Percentiles rank a stretch among this genome's conserved stretches.
phyloP scores from a whole-genome alignment of 2,329 filamentous ascomycete species.

The Leptographium radiaticola region DNA sequence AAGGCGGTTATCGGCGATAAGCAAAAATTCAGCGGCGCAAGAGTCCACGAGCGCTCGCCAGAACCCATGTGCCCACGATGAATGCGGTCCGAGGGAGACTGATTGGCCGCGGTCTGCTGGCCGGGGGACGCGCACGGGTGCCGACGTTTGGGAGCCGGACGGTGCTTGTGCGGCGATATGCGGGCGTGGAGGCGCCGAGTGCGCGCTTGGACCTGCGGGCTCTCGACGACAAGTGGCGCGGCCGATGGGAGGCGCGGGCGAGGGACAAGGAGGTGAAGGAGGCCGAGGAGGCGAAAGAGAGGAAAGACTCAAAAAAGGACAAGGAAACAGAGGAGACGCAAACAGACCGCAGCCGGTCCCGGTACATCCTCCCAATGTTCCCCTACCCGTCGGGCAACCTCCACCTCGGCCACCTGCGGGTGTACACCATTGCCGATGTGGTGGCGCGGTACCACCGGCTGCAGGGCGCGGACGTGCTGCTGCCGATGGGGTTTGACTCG shows the following conservation, averaged over 20 bases:
- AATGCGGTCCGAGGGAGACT: constrained; percentile 14
- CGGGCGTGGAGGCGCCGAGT: constrained; percentile 8
- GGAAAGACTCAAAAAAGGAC: background rate
- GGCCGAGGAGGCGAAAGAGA: background rate
- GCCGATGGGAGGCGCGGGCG: constrained; percentile 24
- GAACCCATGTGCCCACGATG: background rate
- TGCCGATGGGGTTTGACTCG: constrained; percentile 93
- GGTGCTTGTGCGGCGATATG: constrained; percentile 17
- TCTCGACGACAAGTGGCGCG: constrained; percentile 40
- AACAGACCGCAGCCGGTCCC: constrained; percentile 15
- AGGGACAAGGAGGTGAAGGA: background rate
- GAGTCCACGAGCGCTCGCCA: background rate
- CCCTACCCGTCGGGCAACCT: constrained; percentile 81
- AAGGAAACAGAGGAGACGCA: background rate
- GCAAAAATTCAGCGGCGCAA: background rate
- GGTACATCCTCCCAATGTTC: constrained; percentile 83
- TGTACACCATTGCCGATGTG: constrained; percentile 85
- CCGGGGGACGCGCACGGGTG: no score
- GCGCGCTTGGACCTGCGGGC: constrained; percentile 28
- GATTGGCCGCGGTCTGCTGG: constrained; percentile 14
- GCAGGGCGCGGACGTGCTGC: constrained; percentile 60
- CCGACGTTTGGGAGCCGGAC: no score
- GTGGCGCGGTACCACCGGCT: constrained; percentile 64
- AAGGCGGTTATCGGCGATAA: no score
- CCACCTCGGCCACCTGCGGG: constrained; percentile 75